Evolutionary conservation across 805 yeast genomes (phyloP).

Genomic region (Yarrowia phangngaensis): DNA sequence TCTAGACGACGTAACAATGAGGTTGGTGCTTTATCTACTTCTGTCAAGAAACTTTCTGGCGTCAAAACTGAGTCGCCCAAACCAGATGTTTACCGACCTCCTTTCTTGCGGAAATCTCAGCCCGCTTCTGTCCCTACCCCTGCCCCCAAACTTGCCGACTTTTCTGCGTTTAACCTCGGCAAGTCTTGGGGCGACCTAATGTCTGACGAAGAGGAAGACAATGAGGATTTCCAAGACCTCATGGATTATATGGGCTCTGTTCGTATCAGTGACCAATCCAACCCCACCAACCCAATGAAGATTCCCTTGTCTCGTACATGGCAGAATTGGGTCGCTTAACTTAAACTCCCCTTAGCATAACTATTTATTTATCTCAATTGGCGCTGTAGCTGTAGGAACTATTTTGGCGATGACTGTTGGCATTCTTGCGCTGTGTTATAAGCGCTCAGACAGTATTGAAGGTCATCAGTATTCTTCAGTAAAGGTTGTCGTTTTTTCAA

Average conservation of each 20-base stretch:
- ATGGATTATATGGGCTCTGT: slow-evolving; percentile 24
- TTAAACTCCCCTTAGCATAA: slow-evolving; percentile 25
- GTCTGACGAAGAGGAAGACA: slow-evolving; percentile 35
- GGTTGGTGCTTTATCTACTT: slow-evolving; percentile 31
- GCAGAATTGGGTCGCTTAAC: slow-evolving; percentile 24
- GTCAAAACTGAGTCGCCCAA: slow-evolving; percentile 6
- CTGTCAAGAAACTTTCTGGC: slow-evolving; percentile 27
- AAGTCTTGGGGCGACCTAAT: slow-evolving; percentile 36
- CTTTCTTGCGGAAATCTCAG: slow-evolving; percentile 16
- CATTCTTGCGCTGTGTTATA: too few species aligned
- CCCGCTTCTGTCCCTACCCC: slow-evolving; percentile 20
- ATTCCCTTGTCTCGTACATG: slow-evolving; percentile 21
- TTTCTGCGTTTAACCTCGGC: slow-evolving; percentile 33
- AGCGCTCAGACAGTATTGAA: too few species aligned
- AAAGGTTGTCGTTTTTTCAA: too few species aligned
- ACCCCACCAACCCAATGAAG: slow-evolving; percentile 16
- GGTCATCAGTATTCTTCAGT: too few species aligned
- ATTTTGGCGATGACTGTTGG: too few species aligned
- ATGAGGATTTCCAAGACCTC: slow-evolving; percentile 16
- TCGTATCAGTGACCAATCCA: slow-evolving; percentile 5
- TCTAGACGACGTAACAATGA: slow-evolving; percentile 27
- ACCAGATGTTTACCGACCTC: slow-evolving; percentile 22
- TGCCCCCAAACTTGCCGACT: too few species aligned
- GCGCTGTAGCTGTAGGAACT: too few species aligned
- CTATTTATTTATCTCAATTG: slow-evolving; percentile 25